phyloP scores from a whole-genome alignment of 2,329 filamentous ascomycete species.

The Fusarium staphyleae region DNA sequence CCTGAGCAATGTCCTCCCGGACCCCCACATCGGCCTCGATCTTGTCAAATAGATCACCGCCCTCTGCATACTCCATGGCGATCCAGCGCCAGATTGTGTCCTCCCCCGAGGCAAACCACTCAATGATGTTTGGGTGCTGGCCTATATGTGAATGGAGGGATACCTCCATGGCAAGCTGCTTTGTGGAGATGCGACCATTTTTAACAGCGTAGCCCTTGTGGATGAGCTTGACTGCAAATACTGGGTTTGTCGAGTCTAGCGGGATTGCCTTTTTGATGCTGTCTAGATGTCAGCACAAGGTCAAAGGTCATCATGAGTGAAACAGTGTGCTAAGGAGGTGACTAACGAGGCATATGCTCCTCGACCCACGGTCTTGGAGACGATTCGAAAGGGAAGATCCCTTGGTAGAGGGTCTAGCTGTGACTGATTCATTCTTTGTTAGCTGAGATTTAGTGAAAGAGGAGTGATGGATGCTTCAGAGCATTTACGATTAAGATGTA shows the following conservation, averaged over 20 bases:
- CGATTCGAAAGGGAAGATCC: conserved; percentile 89
- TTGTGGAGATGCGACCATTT: conserved; percentile 84
- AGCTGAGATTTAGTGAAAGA: neutral
- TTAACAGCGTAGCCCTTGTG: conserved; percentile 94
- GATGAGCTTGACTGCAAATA: conserved; percentile 98
- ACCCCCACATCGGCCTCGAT: conserved; percentile 97
- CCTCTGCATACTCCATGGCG: conserved; percentile 95
- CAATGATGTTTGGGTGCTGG: conserved; percentile 91
- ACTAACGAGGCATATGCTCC: conserved; percentile 95
- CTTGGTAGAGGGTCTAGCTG: conserved; percentile 86
- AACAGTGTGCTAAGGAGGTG: conserved; percentile 12
- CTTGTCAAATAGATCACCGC: conserved; percentile 98
- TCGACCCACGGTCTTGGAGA: conserved; percentile 95
- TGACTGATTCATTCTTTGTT: conserved; percentile 68
- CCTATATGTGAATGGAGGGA: conserved; percentile 88
- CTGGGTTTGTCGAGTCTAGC: conserved; percentile 68
- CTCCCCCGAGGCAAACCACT: conserved; percentile 88
- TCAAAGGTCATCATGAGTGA: neutral
- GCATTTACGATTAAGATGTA: neutral
- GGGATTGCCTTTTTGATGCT: conserved; percentile 95
- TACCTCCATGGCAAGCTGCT: conserved; percentile 92
- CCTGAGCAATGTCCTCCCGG: conserved; percentile 91
- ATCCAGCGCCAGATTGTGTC: conserved; percentile 94
- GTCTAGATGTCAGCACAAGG: conserved; percentile 23
- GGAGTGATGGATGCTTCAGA: conserved; percentile 9